phyloP scores from a whole-genome alignment of 176 grass and related monocot genomes.

The Olyra latifolia region DNA sequence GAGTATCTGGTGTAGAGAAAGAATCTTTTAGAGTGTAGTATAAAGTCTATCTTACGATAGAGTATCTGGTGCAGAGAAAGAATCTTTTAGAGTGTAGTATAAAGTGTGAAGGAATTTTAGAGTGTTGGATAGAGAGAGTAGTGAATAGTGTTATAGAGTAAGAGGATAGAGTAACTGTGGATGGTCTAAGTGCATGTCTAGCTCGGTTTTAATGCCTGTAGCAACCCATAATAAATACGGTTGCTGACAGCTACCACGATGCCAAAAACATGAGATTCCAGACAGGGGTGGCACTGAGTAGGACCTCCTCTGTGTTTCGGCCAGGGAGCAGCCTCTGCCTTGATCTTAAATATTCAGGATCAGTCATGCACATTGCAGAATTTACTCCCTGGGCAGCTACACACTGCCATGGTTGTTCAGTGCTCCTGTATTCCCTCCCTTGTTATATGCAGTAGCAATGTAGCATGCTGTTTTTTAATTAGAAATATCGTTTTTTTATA shows the following conservation, averaged over 20 bases:
- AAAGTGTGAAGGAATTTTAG: no score
- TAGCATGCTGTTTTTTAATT: no score
- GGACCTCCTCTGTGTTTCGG: neutral
- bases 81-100: no score
- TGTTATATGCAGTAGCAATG: neutral
- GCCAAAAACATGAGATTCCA: conserved; percentile 1
- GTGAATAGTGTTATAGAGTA: no score
- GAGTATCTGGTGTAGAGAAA: no score
- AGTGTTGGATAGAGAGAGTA: no score
- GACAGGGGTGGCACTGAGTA: conserved; percentile 26
- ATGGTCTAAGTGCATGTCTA: neutral
- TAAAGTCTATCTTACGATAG: no score
- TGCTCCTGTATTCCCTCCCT: neutral
- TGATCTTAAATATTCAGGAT: conserved; percentile 11
- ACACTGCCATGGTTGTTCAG: neutral
- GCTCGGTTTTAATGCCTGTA: neutral
- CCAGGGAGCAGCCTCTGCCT: neutral
- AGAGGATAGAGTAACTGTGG: no score
- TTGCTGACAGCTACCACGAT: neutral
- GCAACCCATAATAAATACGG: neutral
- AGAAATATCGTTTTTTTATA: no score
- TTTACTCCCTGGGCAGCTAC: neutral
- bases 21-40: no score
- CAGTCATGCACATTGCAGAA: neutral
- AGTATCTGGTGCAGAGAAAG: no score